Evolutionary conservation across 305 asterid species (phyloP).

Genomic region (Petunia hybrid): DNA sequence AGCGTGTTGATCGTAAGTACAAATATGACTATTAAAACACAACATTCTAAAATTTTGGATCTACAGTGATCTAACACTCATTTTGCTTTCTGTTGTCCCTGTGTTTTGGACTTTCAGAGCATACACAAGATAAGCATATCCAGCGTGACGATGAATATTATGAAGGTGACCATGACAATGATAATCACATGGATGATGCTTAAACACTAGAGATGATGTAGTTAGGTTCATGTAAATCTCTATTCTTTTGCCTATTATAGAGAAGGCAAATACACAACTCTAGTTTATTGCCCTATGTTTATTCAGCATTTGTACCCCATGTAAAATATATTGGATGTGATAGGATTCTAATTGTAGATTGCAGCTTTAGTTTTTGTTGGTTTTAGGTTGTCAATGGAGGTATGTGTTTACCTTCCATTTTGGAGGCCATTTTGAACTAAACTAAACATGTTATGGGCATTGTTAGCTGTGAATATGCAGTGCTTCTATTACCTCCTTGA

Average conservation of each 20-base stretch:
- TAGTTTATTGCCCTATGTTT: not conserved
- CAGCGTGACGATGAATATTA: conserved; percentile 97
- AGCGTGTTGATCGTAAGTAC: conserved; percentile 82
- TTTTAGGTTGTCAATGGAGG: not conserved
- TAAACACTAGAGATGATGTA: conserved; percentile 34
- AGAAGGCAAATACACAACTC: not conserved
- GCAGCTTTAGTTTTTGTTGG: not conserved
- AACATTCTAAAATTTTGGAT: conserved; percentile 16
- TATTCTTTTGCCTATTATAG: conserved; percentile 12
- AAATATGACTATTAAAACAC: conserved; percentile 16
- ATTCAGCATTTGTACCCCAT: not conserved
- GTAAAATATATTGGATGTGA: conserved; percentile 22
- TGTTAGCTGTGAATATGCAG: conserved; percentile 16
- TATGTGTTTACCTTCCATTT: not conserved
- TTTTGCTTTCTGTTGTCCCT: not conserved
- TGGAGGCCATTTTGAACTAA: not conserved
- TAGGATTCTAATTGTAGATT: not conserved
- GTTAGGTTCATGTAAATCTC: conserved; percentile 21
- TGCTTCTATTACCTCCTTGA: not conserved
- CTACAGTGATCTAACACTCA: not conserved
- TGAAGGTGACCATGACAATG: conserved; percentile 93
- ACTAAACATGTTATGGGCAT: not conserved
- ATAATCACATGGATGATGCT: conserved; percentile 69
- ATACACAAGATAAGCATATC: conserved; percentile 85
- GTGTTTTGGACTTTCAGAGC: conserved; percentile 56